These are phyloP conservation scores for Dovyalis caffra DNA, from an alignment of 345 rosid species.

Conservation along the genomic window DNA sequence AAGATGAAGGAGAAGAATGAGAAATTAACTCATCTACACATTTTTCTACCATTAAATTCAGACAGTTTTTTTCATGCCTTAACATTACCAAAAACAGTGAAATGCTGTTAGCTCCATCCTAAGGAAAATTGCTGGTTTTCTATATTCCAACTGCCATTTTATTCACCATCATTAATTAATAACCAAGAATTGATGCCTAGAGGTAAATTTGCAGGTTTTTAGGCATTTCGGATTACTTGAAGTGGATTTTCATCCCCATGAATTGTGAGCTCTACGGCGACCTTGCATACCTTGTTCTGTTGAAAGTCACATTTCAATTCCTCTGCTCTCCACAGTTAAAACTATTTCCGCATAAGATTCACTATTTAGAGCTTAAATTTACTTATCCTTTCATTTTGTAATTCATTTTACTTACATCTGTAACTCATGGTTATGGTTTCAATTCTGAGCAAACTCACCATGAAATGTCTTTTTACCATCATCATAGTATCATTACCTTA, in stretches of 20 bases:
- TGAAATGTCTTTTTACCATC: background rate
- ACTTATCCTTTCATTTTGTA: background rate
- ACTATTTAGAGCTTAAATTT: background rate
- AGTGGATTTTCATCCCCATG: background rate
- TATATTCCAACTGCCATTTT: background rate
- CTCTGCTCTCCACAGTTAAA: background rate
- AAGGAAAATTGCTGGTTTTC: background rate
- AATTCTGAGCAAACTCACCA: background rate
- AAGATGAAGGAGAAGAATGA: background rate
- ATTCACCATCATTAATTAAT: background rate
- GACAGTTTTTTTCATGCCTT: background rate
- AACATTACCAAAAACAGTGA: background rate
- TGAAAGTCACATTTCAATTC: background rate
- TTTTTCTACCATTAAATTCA: background rate
- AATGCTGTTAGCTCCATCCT: conserved; percentile 3
- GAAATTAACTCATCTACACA: background rate
- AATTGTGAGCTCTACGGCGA: background rate
- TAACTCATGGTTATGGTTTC: too few species aligned
- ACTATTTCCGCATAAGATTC: too few species aligned
- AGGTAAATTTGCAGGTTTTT: background rate
- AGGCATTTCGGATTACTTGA: background rate
- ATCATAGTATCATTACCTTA: background rate
- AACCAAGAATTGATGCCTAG: background rate
- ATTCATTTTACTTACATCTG: background rate
- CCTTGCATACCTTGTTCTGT: background rate